Evolutionary conservation across 495 filamentous ascomycete species (phyloP).

Genomic region (Lophiostoma macrostomum): DNA sequence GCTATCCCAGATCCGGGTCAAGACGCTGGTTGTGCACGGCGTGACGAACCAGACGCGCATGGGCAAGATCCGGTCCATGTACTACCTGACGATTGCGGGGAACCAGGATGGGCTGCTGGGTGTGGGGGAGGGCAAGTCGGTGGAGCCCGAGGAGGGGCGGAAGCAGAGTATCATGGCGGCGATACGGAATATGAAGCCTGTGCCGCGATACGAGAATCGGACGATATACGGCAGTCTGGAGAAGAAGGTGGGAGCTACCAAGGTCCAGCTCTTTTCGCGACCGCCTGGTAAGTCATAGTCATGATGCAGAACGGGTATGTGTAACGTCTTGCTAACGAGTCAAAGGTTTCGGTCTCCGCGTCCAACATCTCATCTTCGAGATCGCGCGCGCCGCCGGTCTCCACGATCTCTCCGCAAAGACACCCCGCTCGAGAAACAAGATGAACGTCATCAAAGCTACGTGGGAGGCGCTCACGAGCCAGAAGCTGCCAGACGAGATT

Average conservation of each 20-base stretch:
- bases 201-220: conserved; percentile 82
- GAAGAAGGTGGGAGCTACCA: conserved; percentile 79
- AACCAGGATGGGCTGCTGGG: conserved; percentile 82
- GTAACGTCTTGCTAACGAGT: neutral
- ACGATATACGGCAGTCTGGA: conserved; percentile 86
- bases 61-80: conserved; percentile 76
- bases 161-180: conserved; percentile 70
- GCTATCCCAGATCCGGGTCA: conserved; percentile 55
- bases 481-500: conserved; percentile 82
- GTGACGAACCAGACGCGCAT: conserved; percentile 95
- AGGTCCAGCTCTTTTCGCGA: conserved; percentile 72
- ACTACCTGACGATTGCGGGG: conserved; percentile 73
- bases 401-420: conserved; percentile 74
- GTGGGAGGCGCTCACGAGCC: conserved; percentile 73
- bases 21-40: conserved; percentile 63
- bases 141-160: conserved; percentile 62
- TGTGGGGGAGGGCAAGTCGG: conserved; percentile 82
- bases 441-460: conserved; percentile 97
- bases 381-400: conserved; percentile 83
- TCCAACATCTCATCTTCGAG: conserved; percentile 86
- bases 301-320: neutral
- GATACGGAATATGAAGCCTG: conserved; percentile 80
- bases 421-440: conserved; percentile 76
- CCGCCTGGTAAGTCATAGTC: conserved; percentile 70
- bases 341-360: conserved; percentile 85